Percentiles rank a stretch among this genome's conserved stretches.
These are phyloP conservation scores for Backusella westeae DNA, from an alignment of 192 early-diverging fungal genomes.

Conservation along the genomic window DNA sequence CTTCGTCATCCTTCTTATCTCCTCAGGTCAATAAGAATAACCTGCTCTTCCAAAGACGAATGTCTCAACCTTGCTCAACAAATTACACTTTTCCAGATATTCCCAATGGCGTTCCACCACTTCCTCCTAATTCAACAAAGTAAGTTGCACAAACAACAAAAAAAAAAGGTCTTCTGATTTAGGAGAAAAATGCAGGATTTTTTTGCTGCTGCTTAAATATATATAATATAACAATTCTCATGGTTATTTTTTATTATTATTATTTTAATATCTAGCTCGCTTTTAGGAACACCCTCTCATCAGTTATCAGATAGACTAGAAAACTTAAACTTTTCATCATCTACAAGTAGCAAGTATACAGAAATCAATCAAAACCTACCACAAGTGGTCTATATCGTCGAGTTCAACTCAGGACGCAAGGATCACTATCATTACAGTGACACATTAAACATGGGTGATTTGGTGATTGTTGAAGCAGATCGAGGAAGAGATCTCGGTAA, in stretches of 20 bases:
- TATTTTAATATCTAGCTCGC: not conserved
- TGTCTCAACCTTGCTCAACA: constrained; percentile 6
- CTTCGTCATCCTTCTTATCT: constrained; percentile 46
- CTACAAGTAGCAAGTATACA: not conserved
- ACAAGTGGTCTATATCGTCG: constrained; percentile 56
- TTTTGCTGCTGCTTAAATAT: not conserved
- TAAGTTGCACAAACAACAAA: constrained; percentile 1
- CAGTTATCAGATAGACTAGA: constrained; percentile 3
- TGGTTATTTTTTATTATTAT: not conserved
- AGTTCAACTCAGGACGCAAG: constrained; percentile 85
- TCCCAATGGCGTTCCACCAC: constrained; percentile 7
- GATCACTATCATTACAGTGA: constrained; percentile 61
- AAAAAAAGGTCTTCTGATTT: not conserved
- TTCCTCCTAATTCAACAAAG: not conserved
- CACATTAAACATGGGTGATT: constrained; percentile 56
- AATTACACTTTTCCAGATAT: constrained; percentile 8
- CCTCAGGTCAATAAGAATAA: not conserved
- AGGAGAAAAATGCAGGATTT: constrained; percentile 8
- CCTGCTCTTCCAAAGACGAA: not conserved
- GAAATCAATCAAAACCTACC: not conserved
- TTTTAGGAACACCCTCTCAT: not conserved
- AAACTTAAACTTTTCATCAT: not conserved
- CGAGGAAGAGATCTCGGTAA: constrained; percentile 81
- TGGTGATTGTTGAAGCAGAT: constrained; percentile 87
- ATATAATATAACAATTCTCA: not conserved